Base-by-base conservation (phyloP, 2,329 filamentous ascomycete species). In the Pseudocercospora musae region DNA sequence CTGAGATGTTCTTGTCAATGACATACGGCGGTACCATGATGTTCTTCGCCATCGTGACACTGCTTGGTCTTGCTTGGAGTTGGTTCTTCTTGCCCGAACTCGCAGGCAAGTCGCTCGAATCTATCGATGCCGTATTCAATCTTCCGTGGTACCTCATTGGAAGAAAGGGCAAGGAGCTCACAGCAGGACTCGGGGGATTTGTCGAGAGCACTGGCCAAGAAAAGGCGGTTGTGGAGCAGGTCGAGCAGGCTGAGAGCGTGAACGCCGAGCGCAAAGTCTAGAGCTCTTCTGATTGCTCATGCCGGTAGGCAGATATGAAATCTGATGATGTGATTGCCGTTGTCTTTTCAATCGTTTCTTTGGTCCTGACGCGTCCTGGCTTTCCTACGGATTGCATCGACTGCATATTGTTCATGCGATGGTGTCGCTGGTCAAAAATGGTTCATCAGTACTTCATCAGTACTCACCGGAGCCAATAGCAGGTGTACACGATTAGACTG, bases 111-210 rank as follows among this genome's bases (percentile, higher is more conserved):
- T 84, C 84, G 68, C 81, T 85, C 0, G 83, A 85, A 42, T 83
- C 86, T 66, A 81, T 87, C 50, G 82, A 85, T 27, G 81, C 73
- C 1, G 72, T 76, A 20, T 74, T 75, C 60, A 69, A 87, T 85
- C 59, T 92, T 87, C 87, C 87, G 0, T 93, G 90, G 90, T 87
- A 89, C 74, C 83, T 84, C 74, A 91, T 94, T 67, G 90, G 90
- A 21, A 62, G 72, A n/a, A 70, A 73, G 58, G 74, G 73, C 48
- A 71, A 72, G 54, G 64, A 70, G 60, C 62, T 75, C 20, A 73
- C 71, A 3, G 62, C 46, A 25, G 65, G 59, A 8, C 46, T 66
- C 40, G 71, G 70, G 9, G 64, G 71, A 29, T 64, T 65, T 20
- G 66, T 71, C 11, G 69, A 72, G 64, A 64, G 60, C 40, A 63